Evolutionary conservation across 2,329 filamentous ascomycete species (phyloP), one percentile per base, ranked within the genome.

Genomic region (Beauveria varroae): DNA sequence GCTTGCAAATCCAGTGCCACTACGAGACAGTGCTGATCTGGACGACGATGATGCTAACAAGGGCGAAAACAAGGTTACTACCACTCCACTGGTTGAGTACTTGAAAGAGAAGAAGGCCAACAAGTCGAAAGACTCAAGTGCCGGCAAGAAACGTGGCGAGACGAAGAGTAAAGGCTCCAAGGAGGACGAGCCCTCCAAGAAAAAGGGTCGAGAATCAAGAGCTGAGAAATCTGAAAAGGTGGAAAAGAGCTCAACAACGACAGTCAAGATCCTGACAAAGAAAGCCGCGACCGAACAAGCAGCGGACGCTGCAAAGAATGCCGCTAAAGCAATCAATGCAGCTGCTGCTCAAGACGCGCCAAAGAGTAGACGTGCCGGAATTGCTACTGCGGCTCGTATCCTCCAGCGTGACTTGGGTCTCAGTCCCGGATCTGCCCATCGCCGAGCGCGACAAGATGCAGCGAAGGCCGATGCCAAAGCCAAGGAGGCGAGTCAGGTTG

Each of bases 51-150:
- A 80, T 14, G 64, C 75, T 14, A 82, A 81, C 46, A 73, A 81
- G 3, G 57, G 50, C 6, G 82, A 83, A 57, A 64, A 73, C 41
- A 89, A 90, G 68, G 81, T 90, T 54, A 91, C 86, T 26, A 93
- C 87, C 0, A 98, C 95, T 0, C 95, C 95, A 0, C 76, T 99
- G 57, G 90, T 98, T 59, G 91, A 97, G 70, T 96, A 87, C 66
- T 81, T 97, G 41, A 89, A 89, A 66, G 93, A 97, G 73, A 96
- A 96, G 76, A 97, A 96, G 76, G 91, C 91, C 16, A 91, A 86
- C 65, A 87, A 84, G 70, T 76, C 72, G 22, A 87, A 86, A 67
- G 85, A 88, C 3, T 67, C 70, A n/a, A 84, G 87, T 4, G 67
- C 71, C 16, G 67, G 66, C 6, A 75, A 73, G 63, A 69, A 66